Evolutionary conservation across 2,329 filamentous ascomycete genomes (phyloP).

Genomic region (Aspergillus sp.): DNA sequence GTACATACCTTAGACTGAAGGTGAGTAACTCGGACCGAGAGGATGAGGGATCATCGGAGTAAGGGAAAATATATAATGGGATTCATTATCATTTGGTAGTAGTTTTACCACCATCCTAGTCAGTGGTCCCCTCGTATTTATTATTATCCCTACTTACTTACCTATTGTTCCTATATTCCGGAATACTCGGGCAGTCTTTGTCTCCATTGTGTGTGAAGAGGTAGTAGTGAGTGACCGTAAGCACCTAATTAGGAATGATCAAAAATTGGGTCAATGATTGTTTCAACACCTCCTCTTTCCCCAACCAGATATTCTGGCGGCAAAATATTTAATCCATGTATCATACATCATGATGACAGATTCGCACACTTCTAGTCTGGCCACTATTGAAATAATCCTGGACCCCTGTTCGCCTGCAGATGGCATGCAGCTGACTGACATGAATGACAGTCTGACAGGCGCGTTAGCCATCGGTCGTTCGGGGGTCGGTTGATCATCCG

Average conservation of each 20-base stretch:
- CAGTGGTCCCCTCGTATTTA: no score
- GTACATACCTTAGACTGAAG: neutral
- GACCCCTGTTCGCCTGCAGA: neutral
- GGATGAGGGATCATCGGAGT: neutral
- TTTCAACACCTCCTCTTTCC: no score
- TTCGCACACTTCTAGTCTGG: neutral
- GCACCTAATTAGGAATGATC: no score
- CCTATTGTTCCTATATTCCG: no score
- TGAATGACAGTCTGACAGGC: conserved; percentile 7
- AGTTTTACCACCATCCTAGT: no score
- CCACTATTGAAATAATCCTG: neutral
- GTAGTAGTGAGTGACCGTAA: no score
- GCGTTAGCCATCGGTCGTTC: neutral
- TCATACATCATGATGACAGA: neutral
- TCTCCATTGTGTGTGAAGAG: neutral
- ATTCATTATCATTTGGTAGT: no score
- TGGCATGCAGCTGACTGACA: conserved; percentile 7
- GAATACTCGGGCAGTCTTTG: neutral
- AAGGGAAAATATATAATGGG: neutral
- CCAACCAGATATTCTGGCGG: neutral
- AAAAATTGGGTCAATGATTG: no score
- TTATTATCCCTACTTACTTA: no score
- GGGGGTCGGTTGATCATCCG: neutral
- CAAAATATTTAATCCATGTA: neutral
- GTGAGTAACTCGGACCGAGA: neutral